These are phyloP conservation scores for Exophiala viscosa DNA, from an alignment of 2,329 filamentous ascomycete species.

Conservation along the genomic window DNA sequence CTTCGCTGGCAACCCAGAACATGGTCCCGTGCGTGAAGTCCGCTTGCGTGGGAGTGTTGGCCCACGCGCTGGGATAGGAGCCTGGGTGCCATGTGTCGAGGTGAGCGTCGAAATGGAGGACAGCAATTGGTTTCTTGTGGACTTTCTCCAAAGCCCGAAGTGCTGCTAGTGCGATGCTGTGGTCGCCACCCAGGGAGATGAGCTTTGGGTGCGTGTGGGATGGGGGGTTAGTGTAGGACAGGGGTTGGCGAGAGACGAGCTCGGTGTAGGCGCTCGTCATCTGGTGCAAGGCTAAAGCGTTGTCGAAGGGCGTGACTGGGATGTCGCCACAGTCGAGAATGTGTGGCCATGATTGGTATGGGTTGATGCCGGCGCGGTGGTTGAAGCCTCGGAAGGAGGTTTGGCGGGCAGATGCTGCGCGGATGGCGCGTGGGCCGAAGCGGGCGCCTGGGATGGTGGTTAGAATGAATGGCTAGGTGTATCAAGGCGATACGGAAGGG, in stretches of 20 bases:
- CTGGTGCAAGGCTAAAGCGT: constrained; percentile 72
- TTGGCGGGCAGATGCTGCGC: constrained; percentile 76
- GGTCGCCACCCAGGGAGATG: constrained; percentile 69
- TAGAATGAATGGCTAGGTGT: not conserved
- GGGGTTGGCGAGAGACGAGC: constrained; percentile 50
- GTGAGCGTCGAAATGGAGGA: constrained; percentile 66
- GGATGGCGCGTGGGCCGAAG: constrained; percentile 84
- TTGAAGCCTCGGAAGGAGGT: constrained; percentile 79
- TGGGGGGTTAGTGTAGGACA: constrained; percentile 34
- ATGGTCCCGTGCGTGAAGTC: constrained; percentile 86
- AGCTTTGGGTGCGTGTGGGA: constrained; percentile 47
- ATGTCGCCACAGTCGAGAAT: constrained; percentile 90
- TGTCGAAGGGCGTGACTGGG: constrained; percentile 81
- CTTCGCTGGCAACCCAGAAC: constrained; percentile 82
- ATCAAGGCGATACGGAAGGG: not conserved
- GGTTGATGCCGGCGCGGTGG: constrained; percentile 75
- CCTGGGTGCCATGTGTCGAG: constrained; percentile 78
- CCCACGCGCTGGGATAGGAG: constrained; percentile 74
- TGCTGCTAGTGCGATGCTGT: constrained; percentile 66
- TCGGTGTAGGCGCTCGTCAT: constrained; percentile 79
- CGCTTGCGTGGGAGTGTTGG: constrained; percentile 52
- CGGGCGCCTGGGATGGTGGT: constrained; percentile 53
- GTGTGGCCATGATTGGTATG: constrained; percentile 72
- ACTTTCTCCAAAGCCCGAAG: constrained; percentile 62
- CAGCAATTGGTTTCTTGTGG: constrained; percentile 61